Evolutionary conservation across 2,329 filamentous ascomycete genomes (phyloP).

Genomic region (Chaetomiaceae sp.): DNA sequence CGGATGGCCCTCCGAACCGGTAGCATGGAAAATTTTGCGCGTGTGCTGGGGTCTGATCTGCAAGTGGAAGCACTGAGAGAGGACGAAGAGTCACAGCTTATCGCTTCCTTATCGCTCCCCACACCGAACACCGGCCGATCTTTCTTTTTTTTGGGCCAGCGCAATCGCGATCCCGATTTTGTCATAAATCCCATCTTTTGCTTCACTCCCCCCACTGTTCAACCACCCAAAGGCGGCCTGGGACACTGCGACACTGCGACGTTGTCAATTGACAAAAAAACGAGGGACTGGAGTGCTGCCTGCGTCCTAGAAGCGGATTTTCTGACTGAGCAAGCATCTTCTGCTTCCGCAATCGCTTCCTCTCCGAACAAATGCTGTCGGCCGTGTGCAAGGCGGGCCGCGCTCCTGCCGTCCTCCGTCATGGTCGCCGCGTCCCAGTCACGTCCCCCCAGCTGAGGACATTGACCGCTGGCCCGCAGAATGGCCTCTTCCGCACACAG

Average conservation of each 20-base stretch:
- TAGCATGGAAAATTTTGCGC: conserved; percentile 17
- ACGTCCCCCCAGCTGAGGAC: conserved; percentile 42
- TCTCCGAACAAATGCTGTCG: conserved; percentile 30
- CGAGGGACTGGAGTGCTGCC: conserved; percentile 21
- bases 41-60: conserved; percentile 13
- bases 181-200: conserved; percentile 18
- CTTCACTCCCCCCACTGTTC: conserved; percentile 7
- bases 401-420: conserved; percentile 54
- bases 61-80: conserved; percentile 1
- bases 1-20: conserved; percentile 12
- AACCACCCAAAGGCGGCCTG: conserved; percentile 12
- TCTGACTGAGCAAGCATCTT: conserved; percentile 8
- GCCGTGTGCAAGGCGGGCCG: conserved; percentile 47
- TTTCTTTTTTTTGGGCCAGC: conserved; percentile 19
- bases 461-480: conserved; percentile 34
- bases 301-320: conserved; percentile 12
- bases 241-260: conserved; percentile 17
- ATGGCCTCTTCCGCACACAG: conserved; percentile 33
- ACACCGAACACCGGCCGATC: conserved; percentile 17
- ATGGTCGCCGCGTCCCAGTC: conserved; percentile 48
- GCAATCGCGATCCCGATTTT: conserved; percentile 14
- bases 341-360: conserved; percentile 3
- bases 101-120: conserved; percentile 26
- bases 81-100: conserved; percentile 22
- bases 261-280: conserved; percentile 23